These are phyloP conservation scores for Arthrobotrys iridis DNA, from an alignment of 2,329 filamentous ascomycete genomes.

Conservation along the genomic window DNA sequence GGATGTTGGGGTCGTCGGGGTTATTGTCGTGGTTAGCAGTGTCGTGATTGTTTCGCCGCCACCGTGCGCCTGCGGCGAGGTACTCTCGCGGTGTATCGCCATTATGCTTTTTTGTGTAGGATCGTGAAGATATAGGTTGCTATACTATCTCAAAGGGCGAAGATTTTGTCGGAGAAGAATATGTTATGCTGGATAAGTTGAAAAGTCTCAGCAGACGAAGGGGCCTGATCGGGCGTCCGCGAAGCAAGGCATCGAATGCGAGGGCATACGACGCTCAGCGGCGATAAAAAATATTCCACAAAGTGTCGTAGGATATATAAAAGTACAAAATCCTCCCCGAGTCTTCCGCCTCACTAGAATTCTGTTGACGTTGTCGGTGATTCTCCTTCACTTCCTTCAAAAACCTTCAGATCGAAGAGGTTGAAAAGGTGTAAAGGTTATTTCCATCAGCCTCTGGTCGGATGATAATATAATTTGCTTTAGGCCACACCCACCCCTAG, in stretches of 20 bases:
- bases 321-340: slow-evolving; percentile 13
- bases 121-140: not conserved
- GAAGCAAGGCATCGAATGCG: slow-evolving; percentile 48
- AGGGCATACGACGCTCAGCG: slow-evolving; percentile 28
- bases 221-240: slow-evolving; percentile 39
- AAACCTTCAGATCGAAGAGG: not conserved
- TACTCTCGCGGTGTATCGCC: not conserved
- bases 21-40: not conserved
- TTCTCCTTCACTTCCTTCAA: not conserved
- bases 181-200: not conserved
- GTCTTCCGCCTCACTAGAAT: slow-evolving; percentile 23
- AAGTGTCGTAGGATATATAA: too few relatives aligned
- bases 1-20: not conserved
- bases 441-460: slow-evolving; percentile 3
- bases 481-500: too few relatives aligned
- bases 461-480: slow-evolving; percentile 23
- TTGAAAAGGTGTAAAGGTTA: not conserved
- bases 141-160: too few relatives aligned
- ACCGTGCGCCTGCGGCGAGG: slow-evolving; percentile 21
- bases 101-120: not conserved
- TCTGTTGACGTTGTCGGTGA: not conserved
- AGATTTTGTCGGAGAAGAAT: not conserved
- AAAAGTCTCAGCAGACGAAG: slow-evolving; percentile 45
- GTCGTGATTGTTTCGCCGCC: slow-evolving; percentile 8
- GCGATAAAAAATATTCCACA: too few relatives aligned